Evolutionary conservation across 2,329 filamentous ascomycete genomes (phyloP).

Genomic region (Penicillium verrucosum): DNA sequence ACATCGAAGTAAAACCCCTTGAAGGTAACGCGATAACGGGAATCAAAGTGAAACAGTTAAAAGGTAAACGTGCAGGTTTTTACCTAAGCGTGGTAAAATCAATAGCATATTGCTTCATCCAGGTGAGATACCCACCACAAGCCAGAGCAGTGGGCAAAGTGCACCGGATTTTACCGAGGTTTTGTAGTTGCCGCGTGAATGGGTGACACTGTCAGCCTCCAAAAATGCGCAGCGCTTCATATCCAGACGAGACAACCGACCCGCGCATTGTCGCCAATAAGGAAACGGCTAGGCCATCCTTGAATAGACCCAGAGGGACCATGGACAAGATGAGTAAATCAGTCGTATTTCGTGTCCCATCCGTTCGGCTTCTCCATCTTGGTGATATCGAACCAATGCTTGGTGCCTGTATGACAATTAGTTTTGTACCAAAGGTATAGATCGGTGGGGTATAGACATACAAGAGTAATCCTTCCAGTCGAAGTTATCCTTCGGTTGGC

Average conservation of each 20-base stretch:
- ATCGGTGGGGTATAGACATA: constrained; percentile 49
- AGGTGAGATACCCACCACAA: background rate
- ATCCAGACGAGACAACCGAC: constrained; percentile 15
- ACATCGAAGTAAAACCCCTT: constrained; percentile 4
- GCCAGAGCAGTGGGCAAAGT: background rate
- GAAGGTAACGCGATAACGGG: background rate
- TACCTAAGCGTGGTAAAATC: background rate
- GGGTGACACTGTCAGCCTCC: constrained; percentile 7
- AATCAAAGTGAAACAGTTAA: constrained; percentile 1
- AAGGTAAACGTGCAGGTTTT: background rate
- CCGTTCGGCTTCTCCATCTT: constrained; percentile 78
- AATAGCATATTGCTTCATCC: background rate
- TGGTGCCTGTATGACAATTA: constrained; percentile 62
- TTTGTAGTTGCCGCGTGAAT: constrained; percentile 4
- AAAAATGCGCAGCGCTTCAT: background rate
- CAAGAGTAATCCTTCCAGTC: constrained; percentile 99
- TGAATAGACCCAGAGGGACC: constrained; percentile 19
- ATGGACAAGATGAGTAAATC: constrained; percentile 27
- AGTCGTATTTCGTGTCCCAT: constrained; percentile 66
- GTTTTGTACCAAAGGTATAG: background rate
- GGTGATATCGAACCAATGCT: constrained; percentile 81
- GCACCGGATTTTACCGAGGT: constrained; percentile 2
- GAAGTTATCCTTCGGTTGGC: constrained; percentile 95
- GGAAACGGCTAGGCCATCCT: constrained; percentile 19
- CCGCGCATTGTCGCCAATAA: constrained; percentile 22